A percentile compares a stretch with the other conserved stretches of the same genome.
These are phyloP conservation scores for Globisporangium okanoganense DNA, from an alignment of 352 stramenopile species.

Conservation along the genomic window DNA sequence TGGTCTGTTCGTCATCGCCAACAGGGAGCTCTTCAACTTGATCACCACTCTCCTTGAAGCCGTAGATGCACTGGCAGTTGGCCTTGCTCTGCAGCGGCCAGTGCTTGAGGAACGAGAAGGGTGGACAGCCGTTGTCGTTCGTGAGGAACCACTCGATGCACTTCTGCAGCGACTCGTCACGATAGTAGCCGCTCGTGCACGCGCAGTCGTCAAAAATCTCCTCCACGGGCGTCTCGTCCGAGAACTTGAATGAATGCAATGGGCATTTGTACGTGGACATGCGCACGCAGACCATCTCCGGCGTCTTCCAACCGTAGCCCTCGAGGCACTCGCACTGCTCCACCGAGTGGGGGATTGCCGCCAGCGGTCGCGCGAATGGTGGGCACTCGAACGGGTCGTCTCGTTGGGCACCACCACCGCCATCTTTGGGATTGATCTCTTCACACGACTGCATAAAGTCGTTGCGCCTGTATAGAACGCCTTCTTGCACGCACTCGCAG, in stretches of 20 bases:
- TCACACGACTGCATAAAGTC: constrained; percentile 56
- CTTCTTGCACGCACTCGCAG: constrained; percentile 51
- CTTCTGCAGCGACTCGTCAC: constrained; percentile 39
- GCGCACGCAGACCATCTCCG: constrained; percentile 59
- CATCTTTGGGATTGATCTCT: constrained; percentile 18
- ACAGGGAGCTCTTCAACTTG: background rate
- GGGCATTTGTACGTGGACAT: constrained; percentile 62
- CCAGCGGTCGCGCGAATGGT: constrained; percentile 50
- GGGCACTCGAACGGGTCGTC: constrained; percentile 43
- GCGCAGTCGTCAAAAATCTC: constrained; percentile 59
- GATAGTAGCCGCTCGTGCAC: constrained; percentile 66
- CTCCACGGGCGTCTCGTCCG: constrained; percentile 30
- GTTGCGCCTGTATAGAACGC: constrained; percentile 44
- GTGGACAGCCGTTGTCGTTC: constrained; percentile 61
- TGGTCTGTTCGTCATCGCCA: background rate
- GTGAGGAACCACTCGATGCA: constrained; percentile 70
- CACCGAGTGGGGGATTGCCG: constrained; percentile 53
- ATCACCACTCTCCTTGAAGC: constrained; percentile 19
- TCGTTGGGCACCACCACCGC: constrained; percentile 17
- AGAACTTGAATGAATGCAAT: constrained; percentile 44
- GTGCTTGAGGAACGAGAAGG: constrained; percentile 53
- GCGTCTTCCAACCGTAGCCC: constrained; percentile 68
- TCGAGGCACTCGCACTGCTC: constrained; percentile 75
- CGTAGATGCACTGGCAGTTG: constrained; percentile 75
- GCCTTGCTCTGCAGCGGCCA: constrained; percentile 75